phyloP scores from a whole-genome alignment of 768 basidiomycete species.

The Cyathus striatus region DNA sequence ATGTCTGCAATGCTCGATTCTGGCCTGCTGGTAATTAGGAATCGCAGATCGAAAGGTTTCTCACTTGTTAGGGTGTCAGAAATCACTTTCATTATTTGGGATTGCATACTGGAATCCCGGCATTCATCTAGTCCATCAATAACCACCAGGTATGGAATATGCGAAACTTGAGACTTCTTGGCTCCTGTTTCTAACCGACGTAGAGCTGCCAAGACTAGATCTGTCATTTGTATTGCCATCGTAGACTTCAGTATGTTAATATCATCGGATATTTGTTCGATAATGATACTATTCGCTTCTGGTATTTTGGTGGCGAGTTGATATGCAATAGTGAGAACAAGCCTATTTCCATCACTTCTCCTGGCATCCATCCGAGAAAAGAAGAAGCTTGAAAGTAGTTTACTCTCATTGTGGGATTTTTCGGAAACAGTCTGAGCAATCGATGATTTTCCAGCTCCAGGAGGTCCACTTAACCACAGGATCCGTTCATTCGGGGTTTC shows the following conservation, averaged over 20 bases:
- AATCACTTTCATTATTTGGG: slow-evolving; percentile 7
- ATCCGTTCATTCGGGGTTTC: neutral
- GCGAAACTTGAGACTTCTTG: neutral
- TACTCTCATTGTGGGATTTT: neutral
- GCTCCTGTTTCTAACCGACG: neutral
- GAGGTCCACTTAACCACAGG: slow-evolving; percentile 6
- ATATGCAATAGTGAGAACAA: slow-evolving; percentile 4
- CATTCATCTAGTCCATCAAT: slow-evolving; percentile 18
- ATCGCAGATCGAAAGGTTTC: slow-evolving; percentile 17
- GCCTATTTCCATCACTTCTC: neutral
- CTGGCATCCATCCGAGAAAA: neutral
- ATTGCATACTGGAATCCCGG: slow-evolving; percentile 4
- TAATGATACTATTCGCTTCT: neutral
- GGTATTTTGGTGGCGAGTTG: slow-evolving; percentile 3
- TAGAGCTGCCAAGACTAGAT: neutral
- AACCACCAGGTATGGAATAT: slow-evolving; percentile 6
- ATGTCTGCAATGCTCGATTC: slow-evolving; percentile 16
- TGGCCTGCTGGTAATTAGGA: slow-evolving; percentile 21
- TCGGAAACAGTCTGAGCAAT: slow-evolving; percentile 7
- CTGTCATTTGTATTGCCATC: neutral
- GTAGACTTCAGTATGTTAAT: neutral
- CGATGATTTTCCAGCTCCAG: slow-evolving; percentile 4
- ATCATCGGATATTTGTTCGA: neutral
- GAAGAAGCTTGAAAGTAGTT: slow-evolving; percentile 6
- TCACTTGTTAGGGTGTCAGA: slow-evolving; percentile 19